Evolutionary conservation across 257 asterid species (phyloP).

Genomic region (Orobanche coerulescens): DNA sequence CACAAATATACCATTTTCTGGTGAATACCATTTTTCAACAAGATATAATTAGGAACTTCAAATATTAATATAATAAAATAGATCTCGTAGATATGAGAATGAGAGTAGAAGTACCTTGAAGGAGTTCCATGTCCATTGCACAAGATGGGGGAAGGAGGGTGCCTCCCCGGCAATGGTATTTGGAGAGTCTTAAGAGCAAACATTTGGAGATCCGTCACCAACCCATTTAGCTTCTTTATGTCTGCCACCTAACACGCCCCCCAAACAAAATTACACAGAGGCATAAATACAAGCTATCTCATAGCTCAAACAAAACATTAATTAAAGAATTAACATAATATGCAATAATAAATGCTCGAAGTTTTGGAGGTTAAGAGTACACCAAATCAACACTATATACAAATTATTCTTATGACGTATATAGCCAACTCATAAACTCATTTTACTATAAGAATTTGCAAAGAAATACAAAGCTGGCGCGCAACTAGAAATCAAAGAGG

Average conservation of each 20-base stretch:
- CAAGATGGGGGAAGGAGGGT: conserved; percentile 65
- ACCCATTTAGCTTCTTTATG: conserved; percentile 72
- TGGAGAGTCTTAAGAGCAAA: conserved; percentile 78
- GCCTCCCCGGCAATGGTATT: conserved; percentile 86
- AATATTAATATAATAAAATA: background rate
- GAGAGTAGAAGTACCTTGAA: conserved; percentile 34
- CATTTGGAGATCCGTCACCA: conserved; percentile 88
- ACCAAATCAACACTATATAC: background rate
- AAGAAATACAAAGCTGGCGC: background rate
- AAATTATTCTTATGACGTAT: background rate
- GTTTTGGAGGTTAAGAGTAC: background rate
- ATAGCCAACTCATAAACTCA: background rate
- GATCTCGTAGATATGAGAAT: background rate
- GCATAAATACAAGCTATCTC: background rate
- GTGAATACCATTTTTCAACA: background rate
- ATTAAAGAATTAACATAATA: background rate
- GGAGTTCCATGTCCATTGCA: conserved; percentile 40
- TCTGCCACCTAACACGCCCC: conserved; percentile 58
- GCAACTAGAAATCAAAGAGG: background rate
- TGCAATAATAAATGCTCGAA: background rate
- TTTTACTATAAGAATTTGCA: background rate
- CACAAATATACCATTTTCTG: background rate
- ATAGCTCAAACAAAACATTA: conserved; percentile 11
- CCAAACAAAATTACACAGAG: conserved; percentile 3
- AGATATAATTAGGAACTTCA: background rate